These are phyloP conservation scores for Cornus florida DNA, from an alignment of 148 eudicot genomes.

Conservation along the genomic window DNA sequence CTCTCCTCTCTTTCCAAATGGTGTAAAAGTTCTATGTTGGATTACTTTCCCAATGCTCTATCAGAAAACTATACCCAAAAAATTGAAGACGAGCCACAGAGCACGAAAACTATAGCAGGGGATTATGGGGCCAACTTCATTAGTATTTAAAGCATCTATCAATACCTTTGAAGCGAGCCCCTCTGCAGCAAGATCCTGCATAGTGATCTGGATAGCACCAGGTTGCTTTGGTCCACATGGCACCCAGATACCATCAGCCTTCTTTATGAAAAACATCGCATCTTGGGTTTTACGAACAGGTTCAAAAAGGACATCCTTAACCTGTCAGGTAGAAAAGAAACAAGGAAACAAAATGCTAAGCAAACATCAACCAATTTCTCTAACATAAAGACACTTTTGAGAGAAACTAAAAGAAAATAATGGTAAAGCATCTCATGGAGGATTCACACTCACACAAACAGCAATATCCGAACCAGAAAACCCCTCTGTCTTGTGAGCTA, in stretches of 20 bases:
- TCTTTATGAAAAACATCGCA: slow-evolving; percentile 77
- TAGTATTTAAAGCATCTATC: not conserved
- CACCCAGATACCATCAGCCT: slow-evolving; percentile 56
- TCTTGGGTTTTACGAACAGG: slow-evolving; percentile 99
- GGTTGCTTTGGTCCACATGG: slow-evolving; percentile 92
- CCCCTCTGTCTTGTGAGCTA: slow-evolving; percentile 83
- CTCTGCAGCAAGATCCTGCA: slow-evolving; percentile 86
- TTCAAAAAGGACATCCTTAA: slow-evolving; percentile 93
- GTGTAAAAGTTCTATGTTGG: not conserved
- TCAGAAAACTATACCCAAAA: not conserved
- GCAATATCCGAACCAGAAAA: slow-evolving; percentile 96
- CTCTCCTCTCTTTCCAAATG: no score
- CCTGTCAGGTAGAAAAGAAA: slow-evolving; percentile 39
- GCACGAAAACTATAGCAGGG: not conserved
- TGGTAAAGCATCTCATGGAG: not conserved
- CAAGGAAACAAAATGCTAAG: not conserved
- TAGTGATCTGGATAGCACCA: slow-evolving; percentile 82
- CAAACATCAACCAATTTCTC: not conserved
- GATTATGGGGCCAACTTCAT: not conserved
- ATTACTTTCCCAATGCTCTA: not conserved
- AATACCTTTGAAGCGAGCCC: slow-evolving; percentile 88
- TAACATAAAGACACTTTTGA: not conserved
- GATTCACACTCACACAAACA: slow-evolving; percentile 79
- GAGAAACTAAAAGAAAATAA: not conserved
- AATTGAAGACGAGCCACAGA: not conserved